These are phyloP conservation scores for Eucalyptus pauciflora DNA, from an alignment of 345 rosid genomes.

Conservation along the genomic window DNA sequence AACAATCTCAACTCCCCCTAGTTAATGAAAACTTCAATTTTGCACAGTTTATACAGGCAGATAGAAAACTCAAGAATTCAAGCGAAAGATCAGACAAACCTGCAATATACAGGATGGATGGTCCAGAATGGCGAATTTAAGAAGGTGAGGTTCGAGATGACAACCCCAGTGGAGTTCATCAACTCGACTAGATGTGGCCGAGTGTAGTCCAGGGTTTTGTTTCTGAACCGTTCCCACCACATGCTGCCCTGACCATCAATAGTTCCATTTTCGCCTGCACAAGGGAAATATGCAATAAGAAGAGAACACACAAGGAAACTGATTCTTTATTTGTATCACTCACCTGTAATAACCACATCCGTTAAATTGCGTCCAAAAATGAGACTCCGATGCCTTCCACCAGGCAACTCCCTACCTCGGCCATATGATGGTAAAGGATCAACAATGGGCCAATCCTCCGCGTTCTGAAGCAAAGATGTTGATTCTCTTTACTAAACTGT, in stretches of 20 bases:
- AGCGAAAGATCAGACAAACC: slow-evolving; percentile 27
- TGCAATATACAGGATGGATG: slow-evolving; percentile 97
- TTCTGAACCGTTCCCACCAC: slow-evolving; percentile 88
- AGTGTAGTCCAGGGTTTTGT: slow-evolving; percentile 62
- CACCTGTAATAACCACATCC: slow-evolving; percentile 92
- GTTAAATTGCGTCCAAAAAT: slow-evolving; percentile 83
- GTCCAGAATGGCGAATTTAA: slow-evolving; percentile 95
- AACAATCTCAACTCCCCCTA: slow-evolving; percentile 10
- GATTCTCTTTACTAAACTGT: neutral
- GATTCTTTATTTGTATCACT: neutral
- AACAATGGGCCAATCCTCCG: slow-evolving; percentile 86
- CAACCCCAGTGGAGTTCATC: slow-evolving; percentile 71
- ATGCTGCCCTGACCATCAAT: slow-evolving; percentile 89
- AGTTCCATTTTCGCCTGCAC: slow-evolving; percentile 84
- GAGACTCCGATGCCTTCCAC: slow-evolving; percentile 83
- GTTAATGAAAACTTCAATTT: slow-evolving; percentile 22
- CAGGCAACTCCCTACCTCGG: slow-evolving; percentile 89
- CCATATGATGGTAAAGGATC: slow-evolving; percentile 98
- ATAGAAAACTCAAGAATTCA: neutral
- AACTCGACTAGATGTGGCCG: slow-evolving; percentile 95
- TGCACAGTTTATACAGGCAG: slow-evolving; percentile 7
- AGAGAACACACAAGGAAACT: neutral
- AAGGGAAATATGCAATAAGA: neutral
- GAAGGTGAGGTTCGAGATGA: slow-evolving; percentile 84
- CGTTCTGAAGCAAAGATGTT: slow-evolving; percentile 30